phyloP scores from a whole-genome alignment of 1,139 yeast species.

The Pichia sp. region DNA sequence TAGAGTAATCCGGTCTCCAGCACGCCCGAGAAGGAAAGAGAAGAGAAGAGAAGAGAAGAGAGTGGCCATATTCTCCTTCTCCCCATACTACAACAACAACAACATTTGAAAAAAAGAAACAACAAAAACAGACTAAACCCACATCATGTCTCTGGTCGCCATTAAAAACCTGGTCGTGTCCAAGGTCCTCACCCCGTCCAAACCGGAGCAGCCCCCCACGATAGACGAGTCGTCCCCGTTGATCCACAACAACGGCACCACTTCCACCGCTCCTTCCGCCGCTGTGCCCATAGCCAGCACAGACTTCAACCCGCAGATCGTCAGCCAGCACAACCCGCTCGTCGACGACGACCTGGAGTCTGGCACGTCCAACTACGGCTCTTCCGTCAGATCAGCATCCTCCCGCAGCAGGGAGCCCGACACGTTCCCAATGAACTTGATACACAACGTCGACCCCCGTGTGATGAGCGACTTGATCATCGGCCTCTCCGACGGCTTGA shows the following conservation, averaged over 20 bases:
- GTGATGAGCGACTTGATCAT: conserved; percentile 78
- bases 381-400: neutral
- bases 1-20: conserved; percentile 4
- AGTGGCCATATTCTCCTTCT: neutral
- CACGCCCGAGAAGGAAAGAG: too few species aligned
- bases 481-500: conserved; percentile 75
- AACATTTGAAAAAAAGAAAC: neutral
- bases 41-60: neutral
- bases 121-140: neutral
- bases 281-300: neutral
- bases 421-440: conserved; percentile 18
- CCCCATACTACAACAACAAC: neutral
- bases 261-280: neutral
- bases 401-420: neutral
- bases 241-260: neutral
- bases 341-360: conserved; percentile 7
- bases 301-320: neutral
- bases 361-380: conserved; percentile 1
- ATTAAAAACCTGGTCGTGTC: conserved; percentile 6
- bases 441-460: conserved; percentile 48
- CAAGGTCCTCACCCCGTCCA: neutral
- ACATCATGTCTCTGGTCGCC: conserved; percentile 11
- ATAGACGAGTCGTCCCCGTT: neutral
- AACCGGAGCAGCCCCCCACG: neutral
- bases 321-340: neutral